phyloP scores from a whole-genome alignment of 2,329 filamentous ascomycete genomes.

The Salinomyces thailandicus region DNA sequence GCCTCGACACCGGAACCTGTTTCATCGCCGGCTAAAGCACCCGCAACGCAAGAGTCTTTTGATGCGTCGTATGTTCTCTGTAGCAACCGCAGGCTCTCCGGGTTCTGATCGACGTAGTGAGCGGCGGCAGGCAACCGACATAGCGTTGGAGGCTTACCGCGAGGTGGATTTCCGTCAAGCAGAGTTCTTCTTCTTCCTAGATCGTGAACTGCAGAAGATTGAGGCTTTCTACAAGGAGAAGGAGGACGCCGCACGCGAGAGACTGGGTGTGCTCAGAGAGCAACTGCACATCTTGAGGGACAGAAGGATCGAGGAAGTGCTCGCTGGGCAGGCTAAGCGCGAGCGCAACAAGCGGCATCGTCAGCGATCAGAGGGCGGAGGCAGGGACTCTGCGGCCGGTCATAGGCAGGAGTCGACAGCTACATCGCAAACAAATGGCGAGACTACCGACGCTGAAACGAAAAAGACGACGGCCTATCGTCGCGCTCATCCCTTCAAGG shows the following conservation, averaged over 20 bases:
- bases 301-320: slow-evolving; percentile 60
- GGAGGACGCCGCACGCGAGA: slow-evolving; percentile 75
- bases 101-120: no score
- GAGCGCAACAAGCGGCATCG: not conserved
- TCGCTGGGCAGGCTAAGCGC: slow-evolving; percentile 26
- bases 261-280: slow-evolving; percentile 67
- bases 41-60: no score
- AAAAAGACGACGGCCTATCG: not conserved
- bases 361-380: not conserved
- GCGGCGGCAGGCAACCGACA: slow-evolving; percentile 25
- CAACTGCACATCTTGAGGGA: slow-evolving; percentile 93
- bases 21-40: not conserved
- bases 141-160: slow-evolving; percentile 46
- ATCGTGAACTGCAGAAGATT: slow-evolving; percentile 79
- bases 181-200: slow-evolving; percentile 82
- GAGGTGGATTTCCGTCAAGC: slow-evolving; percentile 62
- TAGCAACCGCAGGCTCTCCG: slow-evolving; percentile 21
- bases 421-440: not conserved
- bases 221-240: slow-evolving; percentile 82
- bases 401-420: not conserved
- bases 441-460: not conserved
- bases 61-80: slow-evolving; percentile 17
- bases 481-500: slow-evolving; percentile 2
- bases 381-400: no score
- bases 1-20: not conserved